phyloP scores from a whole-genome alignment of 306 rosid genomes.

The Trifolium repens region DNA sequence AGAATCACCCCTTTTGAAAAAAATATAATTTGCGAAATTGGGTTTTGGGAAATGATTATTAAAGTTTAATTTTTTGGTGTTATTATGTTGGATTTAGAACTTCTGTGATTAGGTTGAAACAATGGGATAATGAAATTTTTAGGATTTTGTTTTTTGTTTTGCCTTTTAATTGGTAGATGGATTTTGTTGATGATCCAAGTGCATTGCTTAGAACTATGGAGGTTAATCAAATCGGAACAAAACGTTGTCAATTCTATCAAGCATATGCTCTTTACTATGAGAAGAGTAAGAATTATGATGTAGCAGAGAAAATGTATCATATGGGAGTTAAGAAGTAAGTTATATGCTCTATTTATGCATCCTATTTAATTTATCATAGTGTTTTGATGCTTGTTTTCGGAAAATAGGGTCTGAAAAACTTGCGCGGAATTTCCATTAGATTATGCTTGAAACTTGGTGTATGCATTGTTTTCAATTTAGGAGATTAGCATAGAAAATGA shows the following conservation, averaged over 20 bases:
- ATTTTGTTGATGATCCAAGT: slow-evolving; percentile 72
- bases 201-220: slow-evolving; percentile 74
- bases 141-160: neutral
- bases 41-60: slow-evolving; percentile 23
- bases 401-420: slow-evolving; percentile 18
- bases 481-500: neutral
- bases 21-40: neutral
- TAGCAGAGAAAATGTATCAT: slow-evolving; percentile 73
- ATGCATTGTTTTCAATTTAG: slow-evolving; percentile 25
- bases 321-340: slow-evolving; percentile 66
- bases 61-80: slow-evolving; percentile 10
- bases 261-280: slow-evolving; percentile 77
- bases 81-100: slow-evolving; percentile 9
- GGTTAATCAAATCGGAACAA: slow-evolving; percentile 70
- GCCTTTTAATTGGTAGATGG: slow-evolving; percentile 66
- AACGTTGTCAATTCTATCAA: slow-evolving; percentile 74
- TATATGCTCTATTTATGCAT: slow-evolving; percentile 16
- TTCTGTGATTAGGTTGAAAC: slow-evolving; percentile 18
- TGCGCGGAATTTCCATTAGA: slow-evolving; percentile 10
- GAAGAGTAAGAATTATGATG: slow-evolving; percentile 77
- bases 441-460: slow-evolving; percentile 32
- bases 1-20: neutral
- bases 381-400: slow-evolving; percentile 22
- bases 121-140: slow-evolving; percentile 7
- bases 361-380: slow-evolving; percentile 1